phyloP scores from a whole-genome alignment of 2,329 filamentous ascomycete genomes.

The Botryotinia calthae region DNA sequence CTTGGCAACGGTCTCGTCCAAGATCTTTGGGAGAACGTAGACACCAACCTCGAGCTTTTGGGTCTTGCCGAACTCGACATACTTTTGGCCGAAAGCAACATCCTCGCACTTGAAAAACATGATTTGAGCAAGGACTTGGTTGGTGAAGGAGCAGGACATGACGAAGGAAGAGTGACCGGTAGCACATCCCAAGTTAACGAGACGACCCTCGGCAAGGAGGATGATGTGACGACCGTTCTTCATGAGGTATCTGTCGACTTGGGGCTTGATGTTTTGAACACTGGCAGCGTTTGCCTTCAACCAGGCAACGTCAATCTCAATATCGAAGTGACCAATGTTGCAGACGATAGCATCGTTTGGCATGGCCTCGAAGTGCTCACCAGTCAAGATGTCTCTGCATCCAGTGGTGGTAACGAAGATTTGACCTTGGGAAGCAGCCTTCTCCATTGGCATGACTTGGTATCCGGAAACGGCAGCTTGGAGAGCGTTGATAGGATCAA shows the following conservation, averaged over 20 bases:
- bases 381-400: slow-evolving; percentile 95
- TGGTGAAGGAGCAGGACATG: slow-evolving; percentile 99
- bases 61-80: slow-evolving; percentile 90
- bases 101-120: slow-evolving; percentile 94
- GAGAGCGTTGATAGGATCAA: slow-evolving; percentile 99
- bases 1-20: slow-evolving; percentile 96
- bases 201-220: slow-evolving; percentile 95
- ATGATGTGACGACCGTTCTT: slow-evolving; percentile 94
- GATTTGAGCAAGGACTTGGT: slow-evolving; percentile 99
- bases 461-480: slow-evolving; percentile 97
- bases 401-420: slow-evolving; percentile 99
- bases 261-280: slow-evolving; percentile 98
- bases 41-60: slow-evolving; percentile 89
- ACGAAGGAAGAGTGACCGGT: slow-evolving; percentile 99
- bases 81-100: slow-evolving; percentile 84
- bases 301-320: slow-evolving; percentile 99
- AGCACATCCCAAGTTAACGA: slow-evolving; percentile 98
- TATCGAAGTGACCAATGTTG: slow-evolving; percentile 99
- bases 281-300: slow-evolving; percentile 94
- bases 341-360: slow-evolving; percentile 97
- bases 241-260: slow-evolving; percentile 98
- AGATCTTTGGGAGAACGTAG: slow-evolving; percentile 97
- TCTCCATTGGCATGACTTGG: slow-evolving; percentile 97
- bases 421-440: slow-evolving; percentile 83
- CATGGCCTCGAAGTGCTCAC: slow-evolving; percentile 92